Evolutionary conservation across 2,329 filamentous ascomycete species (phyloP), one percentile per base, ranked within the genome.

Genomic region (Fusarium lateritium): DNA sequence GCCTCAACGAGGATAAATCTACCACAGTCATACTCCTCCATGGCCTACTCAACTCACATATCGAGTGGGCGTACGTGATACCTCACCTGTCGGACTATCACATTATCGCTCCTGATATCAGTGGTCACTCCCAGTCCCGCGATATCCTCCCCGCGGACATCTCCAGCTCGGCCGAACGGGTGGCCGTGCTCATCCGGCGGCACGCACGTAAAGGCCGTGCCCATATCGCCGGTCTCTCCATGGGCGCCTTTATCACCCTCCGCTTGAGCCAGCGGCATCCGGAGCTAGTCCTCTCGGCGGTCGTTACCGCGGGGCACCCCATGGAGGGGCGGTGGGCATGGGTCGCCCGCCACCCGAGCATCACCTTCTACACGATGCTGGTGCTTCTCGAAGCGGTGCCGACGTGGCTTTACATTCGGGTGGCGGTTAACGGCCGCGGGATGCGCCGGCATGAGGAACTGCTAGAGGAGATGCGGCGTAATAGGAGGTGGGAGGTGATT

Each of bases 191-290:
- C 52, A 80, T 83, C 54, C 75, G 72, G 11, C 56, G 63, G 6
- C 74, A 79, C 56, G 80, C 80, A 13, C 77, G 81, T 44, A 70
- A 74, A 52, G 73, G 76, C 7, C 67, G 67, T 4, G 81, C 81
- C 6, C 81, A 83, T 64, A 44, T 83, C 31, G 79, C 81, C 33
- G 81, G 81, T 5, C 44, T 83, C 22, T 83, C 80, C 3, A 79
- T 80, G 54, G 81, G 80, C 13, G 80, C 79, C 2, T 83, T 76
- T 56, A 60, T 81, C 71, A 56, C 69, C n/a, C 55, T 68, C 59
- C 73, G 76, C n/a, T 65, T 82, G 7, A 74, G 76, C 28, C 70
- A 70, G 36, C 69, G 75, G 19, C 71, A 80, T 52, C 79, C 80
- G 1, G 76, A 78, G 14, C 68, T 82, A 7, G 78, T 80, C 15